Conservation (phyloP, 352 stramenopile species). For the Globisporangium carolinianum region DNA sequence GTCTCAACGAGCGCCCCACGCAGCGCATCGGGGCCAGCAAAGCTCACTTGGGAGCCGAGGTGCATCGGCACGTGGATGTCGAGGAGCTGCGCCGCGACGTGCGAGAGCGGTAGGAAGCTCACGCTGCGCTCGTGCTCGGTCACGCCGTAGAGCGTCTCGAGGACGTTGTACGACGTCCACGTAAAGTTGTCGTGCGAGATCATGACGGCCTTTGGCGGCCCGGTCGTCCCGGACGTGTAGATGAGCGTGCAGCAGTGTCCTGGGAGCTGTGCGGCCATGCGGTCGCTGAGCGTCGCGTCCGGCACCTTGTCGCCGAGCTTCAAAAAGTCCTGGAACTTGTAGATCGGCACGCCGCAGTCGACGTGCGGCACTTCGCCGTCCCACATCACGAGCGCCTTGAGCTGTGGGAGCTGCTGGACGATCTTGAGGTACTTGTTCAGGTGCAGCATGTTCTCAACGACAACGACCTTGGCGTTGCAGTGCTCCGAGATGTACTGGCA, state of each 20-base stretch:
- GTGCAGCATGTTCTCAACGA: constrained; percentile 62
- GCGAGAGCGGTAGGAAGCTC: constrained; percentile 78
- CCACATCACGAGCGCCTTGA: constrained; percentile 78
- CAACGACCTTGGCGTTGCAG: constrained; percentile 67
- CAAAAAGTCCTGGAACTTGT: constrained; percentile 56
- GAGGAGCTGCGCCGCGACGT: constrained; percentile 72
- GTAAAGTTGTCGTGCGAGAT: constrained; percentile 75
- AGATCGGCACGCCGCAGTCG: constrained; percentile 40
- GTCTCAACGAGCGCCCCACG: constrained; percentile 61
- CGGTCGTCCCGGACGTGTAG: constrained; percentile 87
- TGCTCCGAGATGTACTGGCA: constrained; percentile 80
- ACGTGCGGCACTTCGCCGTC: constrained; percentile 30
- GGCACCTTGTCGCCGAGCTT: constrained; percentile 31
- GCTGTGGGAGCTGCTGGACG: constrained; percentile 44
- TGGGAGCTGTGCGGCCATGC: constrained; percentile 39
- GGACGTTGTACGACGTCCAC: constrained; percentile 49
- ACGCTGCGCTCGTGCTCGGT: constrained; percentile 51
- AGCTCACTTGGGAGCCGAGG: constrained; percentile 64
- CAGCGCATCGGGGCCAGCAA: constrained; percentile 64
- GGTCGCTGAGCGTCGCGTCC: constrained; percentile 21
- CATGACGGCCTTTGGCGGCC: constrained; percentile 63
- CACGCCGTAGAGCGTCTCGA: constrained; percentile 46
- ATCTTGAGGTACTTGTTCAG: constrained; percentile 72
- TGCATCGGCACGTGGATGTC: constrained; percentile 72
- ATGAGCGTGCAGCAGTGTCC: constrained; percentile 81